phyloP scores from a whole-genome alignment of 768 basidiomycete genomes.

The Lyophyllum decastes region DNA sequence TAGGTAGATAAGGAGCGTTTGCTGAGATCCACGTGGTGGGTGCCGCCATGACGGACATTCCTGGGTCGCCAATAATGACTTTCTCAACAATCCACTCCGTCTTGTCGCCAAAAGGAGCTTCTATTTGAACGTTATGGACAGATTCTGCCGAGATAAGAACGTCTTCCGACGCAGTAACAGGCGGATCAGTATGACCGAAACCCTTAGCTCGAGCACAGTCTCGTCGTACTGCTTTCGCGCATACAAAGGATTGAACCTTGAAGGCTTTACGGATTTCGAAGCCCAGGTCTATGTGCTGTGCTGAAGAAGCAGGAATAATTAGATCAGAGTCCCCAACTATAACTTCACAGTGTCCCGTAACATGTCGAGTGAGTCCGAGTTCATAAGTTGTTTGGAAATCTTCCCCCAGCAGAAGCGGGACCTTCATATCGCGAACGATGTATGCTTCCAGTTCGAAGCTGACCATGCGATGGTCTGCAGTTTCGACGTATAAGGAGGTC shows the following conservation, averaged over 20 bases:
- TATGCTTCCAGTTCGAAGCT: constrained; percentile 29
- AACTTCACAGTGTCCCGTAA: constrained; percentile 11
- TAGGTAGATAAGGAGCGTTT: neutral
- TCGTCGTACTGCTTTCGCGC: neutral
- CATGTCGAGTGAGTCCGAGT: neutral
- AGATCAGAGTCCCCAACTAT: neutral
- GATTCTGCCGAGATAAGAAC: neutral
- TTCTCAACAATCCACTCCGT: constrained; percentile 19
- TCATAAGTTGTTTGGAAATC: constrained; percentile 33
- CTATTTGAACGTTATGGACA: constrained; percentile 8
- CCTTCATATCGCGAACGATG: constrained; percentile 29
- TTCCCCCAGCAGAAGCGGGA: constrained; percentile 31
- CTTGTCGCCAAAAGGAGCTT: constrained; percentile 9
- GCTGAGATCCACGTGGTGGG: neutral
- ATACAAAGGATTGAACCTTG: constrained; percentile 2
- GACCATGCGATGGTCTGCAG: constrained; percentile 7
- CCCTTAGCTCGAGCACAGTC: neutral
- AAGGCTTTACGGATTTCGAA: constrained; percentile 18
- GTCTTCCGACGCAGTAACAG: neutral
- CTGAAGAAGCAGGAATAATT: constrained; percentile 7
- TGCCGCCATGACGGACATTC: too few relatives aligned
- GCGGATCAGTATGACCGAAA: neutral
- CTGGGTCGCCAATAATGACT: constrained; percentile 7
- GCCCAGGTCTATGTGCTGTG: constrained; percentile 13
- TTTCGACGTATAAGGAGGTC: neutral